Base-by-base conservation (phyloP, 2,329 filamentous ascomycete genomes). In the Lasiodiplodia gonubiensis region DNA sequence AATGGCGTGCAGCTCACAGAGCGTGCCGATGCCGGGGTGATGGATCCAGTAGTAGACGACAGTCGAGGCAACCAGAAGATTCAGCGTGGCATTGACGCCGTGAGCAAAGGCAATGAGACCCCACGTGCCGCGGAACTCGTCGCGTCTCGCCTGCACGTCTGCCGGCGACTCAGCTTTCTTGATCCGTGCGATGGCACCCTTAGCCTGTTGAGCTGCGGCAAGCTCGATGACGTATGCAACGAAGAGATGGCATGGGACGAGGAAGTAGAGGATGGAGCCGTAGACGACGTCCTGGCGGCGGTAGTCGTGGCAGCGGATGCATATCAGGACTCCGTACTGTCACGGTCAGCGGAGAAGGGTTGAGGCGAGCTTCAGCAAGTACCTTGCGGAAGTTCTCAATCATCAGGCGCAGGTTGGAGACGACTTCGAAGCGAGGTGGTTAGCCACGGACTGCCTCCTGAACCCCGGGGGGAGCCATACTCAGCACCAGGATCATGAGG, bases 331-430 rank as follows among this genome's bases (percentile, higher is more conserved):
- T 65, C 95, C 95, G 77, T 99, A 99, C 92, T 94, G 76, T 53
- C 64, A 25, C 16, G 59, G 66, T 71, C 68, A 74, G 66, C 46
- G 25, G 49, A 11, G 51, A 70, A 70, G 46, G 35, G n/a, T 27
- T 25, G 18, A 27, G 12, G 64, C 73, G 69, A 14, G 25, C 16
- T 5, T 5, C 33, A 12, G n/a, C 18, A 21, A 21, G 30, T 76
- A 92, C 92, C 86, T 97, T 97, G 83, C 94, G 92, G 72, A 94
- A 92, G 77, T 99, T 99, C 80, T 98, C 95, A 75, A 99, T 93
- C 82, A 98, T 92, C 74, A 99, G 85, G 70, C 95, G 90, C 63
- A 99, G 81, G 77, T 99, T 99, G 74, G 94, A 95, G 60, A 94
- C 93, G 74, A 98, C 92, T 93, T 72, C 35, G 69, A 4, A 16